A percentile compares a stretch with the other conserved stretches of the same genome.
phyloP scores from a whole-genome alignment of 106 monocot species.

The Acorus calamus region DNA sequence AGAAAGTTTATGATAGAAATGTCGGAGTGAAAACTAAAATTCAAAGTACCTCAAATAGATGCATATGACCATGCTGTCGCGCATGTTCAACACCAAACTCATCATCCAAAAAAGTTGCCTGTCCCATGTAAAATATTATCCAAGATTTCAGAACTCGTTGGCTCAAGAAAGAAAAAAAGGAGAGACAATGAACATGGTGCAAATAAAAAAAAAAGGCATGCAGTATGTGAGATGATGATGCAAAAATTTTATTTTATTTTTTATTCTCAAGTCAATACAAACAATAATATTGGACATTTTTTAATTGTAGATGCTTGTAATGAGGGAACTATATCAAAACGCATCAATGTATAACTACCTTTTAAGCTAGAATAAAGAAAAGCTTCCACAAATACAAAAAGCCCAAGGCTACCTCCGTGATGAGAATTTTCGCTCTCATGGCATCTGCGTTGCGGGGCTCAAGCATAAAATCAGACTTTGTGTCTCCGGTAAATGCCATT shows the following conservation, averaged over 20 bases:
- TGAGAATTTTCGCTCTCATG: constrained; percentile 89
- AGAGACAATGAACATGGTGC: too few species aligned
- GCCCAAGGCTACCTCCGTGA: constrained; percentile 59
- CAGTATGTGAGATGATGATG: too few species aligned
- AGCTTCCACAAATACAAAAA: not conserved
- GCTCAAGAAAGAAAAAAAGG: too few species aligned
- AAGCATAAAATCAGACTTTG: constrained; percentile 86
- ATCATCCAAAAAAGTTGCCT: constrained; percentile 94
- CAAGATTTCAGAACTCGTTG: too few species aligned
- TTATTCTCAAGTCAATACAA: too few species aligned
- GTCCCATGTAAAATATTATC: constrained; percentile 5
- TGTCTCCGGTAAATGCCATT: constrained; percentile 94
- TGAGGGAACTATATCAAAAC: not conserved
- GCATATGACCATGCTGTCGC: constrained; percentile 74
- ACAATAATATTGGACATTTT: too few species aligned
- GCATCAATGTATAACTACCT: not conserved
- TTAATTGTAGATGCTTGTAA: not conserved
- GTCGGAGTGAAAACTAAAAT: not conserved
- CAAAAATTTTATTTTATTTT: too few species aligned
- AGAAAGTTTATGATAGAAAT: too few species aligned
- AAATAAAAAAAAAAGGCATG: too few species aligned
- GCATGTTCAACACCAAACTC: constrained; percentile 62
- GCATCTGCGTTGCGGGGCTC: constrained; percentile 96
- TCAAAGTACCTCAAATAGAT: constrained; percentile 64
- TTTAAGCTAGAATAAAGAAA: not conserved